These are phyloP conservation scores for Sugiyamaella floridensis DNA, from an alignment of 805 yeast species.

Conservation along the genomic window DNA sequence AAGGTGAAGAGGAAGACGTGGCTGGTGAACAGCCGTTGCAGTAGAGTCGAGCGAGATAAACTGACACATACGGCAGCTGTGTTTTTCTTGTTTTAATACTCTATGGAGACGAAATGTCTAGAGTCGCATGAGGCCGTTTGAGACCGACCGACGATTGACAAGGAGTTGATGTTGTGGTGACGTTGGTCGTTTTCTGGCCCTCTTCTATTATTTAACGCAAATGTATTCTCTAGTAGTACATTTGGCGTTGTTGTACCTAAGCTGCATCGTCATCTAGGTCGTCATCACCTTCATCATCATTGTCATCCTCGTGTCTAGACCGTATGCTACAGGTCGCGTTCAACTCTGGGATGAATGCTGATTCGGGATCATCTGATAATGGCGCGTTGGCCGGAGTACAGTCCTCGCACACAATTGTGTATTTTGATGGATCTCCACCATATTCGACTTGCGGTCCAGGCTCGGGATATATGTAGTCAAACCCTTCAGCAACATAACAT, in stretches of 20 bases:
- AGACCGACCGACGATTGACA: neutral
- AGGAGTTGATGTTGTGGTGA: no score
- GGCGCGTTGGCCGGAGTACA: conserved; percentile 4
- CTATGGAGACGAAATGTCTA: neutral
- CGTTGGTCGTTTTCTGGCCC: no score
- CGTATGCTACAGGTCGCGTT: conserved; percentile 5
- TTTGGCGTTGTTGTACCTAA: neutral
- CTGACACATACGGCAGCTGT: no score
- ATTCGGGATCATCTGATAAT: neutral
- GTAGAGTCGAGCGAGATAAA: no score
- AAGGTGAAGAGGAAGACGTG: neutral
- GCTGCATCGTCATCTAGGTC: neutral
- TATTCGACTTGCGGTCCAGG: conserved; percentile 20
- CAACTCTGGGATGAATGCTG: neutral
- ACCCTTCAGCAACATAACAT: conserved; percentile 19
- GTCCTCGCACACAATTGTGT: conserved; percentile 16
- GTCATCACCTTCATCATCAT: neutral
- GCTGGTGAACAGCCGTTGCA: neutral
- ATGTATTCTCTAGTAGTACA: no score
- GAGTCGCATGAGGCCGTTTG: neutral
- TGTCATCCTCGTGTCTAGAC: neutral
- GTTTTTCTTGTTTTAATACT: no score
- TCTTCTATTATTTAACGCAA: no score
- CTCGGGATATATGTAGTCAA: conserved; percentile 20
- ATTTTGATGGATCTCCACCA: conserved; percentile 17